Percentiles rank a stretch among this genome's conserved stretches.
phyloP scores from a whole-genome alignment of 1,139 yeast genomes.

The Debaryomyces psychrophilus region DNA sequence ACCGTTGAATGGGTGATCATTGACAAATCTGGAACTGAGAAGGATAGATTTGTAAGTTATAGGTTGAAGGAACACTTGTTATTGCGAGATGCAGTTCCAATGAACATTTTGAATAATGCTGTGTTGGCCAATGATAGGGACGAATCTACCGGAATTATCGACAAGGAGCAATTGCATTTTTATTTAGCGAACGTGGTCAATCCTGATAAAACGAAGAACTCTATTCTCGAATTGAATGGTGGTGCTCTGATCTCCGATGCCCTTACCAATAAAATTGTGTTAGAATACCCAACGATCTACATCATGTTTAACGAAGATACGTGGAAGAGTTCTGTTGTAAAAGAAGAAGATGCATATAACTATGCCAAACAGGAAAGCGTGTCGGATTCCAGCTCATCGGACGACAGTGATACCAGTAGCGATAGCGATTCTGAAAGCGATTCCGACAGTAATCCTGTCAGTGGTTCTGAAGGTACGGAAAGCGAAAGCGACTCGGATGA shows the following conservation, averaged over 20 bases:
- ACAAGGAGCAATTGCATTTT: conserved; percentile 29
- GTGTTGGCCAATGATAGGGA: conserved; percentile 10
- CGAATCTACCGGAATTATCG: conserved; percentile 13
- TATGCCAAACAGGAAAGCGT: conserved; percentile 10
- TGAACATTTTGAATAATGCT: conserved; percentile 29
- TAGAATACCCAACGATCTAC: conserved; percentile 77
- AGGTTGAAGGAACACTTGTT: conserved; percentile 44
- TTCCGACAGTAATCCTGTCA: conserved; percentile 11
- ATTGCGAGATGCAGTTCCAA: conserved; percentile 45
- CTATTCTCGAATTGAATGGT: conserved; percentile 29
- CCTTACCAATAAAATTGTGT: conserved; percentile 58
- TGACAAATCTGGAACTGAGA: conserved; percentile 26
- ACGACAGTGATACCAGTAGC: not conserved
- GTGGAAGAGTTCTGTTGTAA: conserved; percentile 18
- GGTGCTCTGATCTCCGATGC: conserved; percentile 40
- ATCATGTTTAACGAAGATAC: conserved; percentile 33
- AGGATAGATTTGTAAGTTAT: conserved; percentile 45
- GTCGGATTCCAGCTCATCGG: conserved; percentile 14
- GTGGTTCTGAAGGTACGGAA: conserved; percentile 6
- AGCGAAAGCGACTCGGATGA: conserved; percentile 12
- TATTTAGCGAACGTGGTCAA: conserved; percentile 39
- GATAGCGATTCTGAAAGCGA: conserved; percentile 15
- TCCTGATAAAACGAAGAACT: conserved; percentile 17
- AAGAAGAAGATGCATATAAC: conserved; percentile 25
- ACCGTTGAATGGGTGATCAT: conserved; percentile 72